Evolutionary conservation across 768 basidiomycete species (phyloP).

Genomic region (Psilocybe subaeruginosa): DNA sequence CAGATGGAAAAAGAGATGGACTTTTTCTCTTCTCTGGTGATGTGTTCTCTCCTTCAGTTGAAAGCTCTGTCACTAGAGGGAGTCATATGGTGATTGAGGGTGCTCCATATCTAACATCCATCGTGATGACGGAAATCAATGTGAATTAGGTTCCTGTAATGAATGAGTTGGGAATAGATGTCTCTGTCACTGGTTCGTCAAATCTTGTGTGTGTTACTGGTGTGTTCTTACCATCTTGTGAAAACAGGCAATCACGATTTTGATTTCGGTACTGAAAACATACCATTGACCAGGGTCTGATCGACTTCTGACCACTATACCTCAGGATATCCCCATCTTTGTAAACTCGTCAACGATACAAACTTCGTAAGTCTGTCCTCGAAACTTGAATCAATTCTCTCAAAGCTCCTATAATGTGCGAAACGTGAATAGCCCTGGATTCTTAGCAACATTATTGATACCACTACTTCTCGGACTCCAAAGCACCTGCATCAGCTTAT

Average conservation of each 20-base stretch:
- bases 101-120: no score
- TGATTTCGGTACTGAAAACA: conserved; percentile 64
- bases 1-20: conserved; percentile 64
- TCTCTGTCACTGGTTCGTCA: conserved; percentile 73
- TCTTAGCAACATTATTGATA: conserved; percentile 84
- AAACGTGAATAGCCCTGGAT: conserved; percentile 75
- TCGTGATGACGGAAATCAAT: background rate
- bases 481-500: conserved; percentile 60
- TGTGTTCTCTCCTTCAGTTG: conserved; percentile 84
- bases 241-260: conserved; percentile 89
- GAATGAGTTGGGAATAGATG: conserved; percentile 80
- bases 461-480: conserved; percentile 63
- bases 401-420: background rate
- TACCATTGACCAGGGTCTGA: background rate
- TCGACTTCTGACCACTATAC: background rate
- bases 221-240: background rate
- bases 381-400: background rate
- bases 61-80: conserved; percentile 86
- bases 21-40: conserved; percentile 89
- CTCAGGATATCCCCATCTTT: conserved; percentile 37
- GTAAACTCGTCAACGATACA: conserved; percentile 70
- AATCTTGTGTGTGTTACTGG: background rate
- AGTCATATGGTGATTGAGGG: conserved; percentile 75
- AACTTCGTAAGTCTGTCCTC: conserved; percentile 59
- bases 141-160: conserved; percentile 74